These are phyloP conservation scores for Leccinum incarnatum DNA, from an alignment of 768 basidiomycete species.

Conservation along the genomic window DNA sequence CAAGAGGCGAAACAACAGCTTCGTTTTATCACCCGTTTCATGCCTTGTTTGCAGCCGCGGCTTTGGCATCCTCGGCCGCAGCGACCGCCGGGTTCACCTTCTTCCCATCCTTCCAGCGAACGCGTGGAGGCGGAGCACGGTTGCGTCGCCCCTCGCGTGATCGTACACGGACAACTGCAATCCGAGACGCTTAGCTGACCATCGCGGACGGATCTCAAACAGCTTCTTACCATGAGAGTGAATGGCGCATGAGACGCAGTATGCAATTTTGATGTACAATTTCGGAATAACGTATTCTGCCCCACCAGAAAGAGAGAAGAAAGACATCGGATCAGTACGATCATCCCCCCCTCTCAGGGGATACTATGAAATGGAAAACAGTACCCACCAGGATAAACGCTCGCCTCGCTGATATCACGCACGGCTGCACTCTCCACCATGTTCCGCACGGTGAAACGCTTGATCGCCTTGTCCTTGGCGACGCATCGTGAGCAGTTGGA, in stretches of 20 bases:
- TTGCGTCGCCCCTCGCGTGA: conserved; percentile 94
- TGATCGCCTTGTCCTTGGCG: conserved; percentile 99
- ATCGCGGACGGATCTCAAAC: background rate
- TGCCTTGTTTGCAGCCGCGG: conserved; percentile 50
- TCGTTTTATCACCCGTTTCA: conserved; percentile 29
- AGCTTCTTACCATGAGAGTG: conserved; percentile 86
- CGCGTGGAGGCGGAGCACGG: conserved; percentile 93
- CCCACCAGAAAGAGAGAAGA: background rate
- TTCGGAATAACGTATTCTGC: conserved; percentile 95
- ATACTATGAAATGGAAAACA: background rate
- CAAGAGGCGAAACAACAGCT: conserved; percentile 2
- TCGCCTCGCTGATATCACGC: conserved; percentile 94
- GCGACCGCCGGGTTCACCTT: conserved; percentile 95
- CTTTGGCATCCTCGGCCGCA: conserved; percentile 87
- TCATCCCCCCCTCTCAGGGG: background rate
- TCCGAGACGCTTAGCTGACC: background rate
- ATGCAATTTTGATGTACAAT: conserved; percentile 96
- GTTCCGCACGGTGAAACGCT: conserved; percentile 98
- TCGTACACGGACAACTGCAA: conserved; percentile 91
- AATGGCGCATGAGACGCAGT: conserved; percentile 99
- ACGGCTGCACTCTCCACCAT: conserved; percentile 99
- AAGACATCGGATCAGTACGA: background rate
- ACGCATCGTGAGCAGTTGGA: conserved; percentile 99
- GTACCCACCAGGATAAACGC: conserved; percentile 80
- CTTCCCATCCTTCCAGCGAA: conserved; percentile 95